Evolutionary conservation across 2,329 filamentous ascomycete species (phyloP).

Genomic region (Hirsutella rhossiliensis): DNA sequence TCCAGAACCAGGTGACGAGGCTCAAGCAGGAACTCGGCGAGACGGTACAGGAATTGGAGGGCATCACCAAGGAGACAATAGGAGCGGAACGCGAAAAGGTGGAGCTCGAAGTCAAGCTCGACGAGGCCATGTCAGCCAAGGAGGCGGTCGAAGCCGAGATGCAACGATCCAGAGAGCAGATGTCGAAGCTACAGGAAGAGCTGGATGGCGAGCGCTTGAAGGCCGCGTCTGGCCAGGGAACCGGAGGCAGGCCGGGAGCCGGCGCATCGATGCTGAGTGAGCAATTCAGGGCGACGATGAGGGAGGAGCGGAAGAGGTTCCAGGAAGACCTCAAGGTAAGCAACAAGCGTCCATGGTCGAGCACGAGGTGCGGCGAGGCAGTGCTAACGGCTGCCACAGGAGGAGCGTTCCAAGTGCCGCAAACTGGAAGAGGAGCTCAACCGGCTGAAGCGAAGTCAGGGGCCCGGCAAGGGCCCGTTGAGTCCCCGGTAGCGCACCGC

Average conservation of each 20-base stretch:
- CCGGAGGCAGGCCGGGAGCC: slow-evolving; percentile 21
- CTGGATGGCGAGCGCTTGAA: slow-evolving; percentile 38
- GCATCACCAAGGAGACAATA: slow-evolving; percentile 40
- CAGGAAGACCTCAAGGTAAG: slow-evolving; percentile 40
- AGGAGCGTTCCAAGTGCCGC: slow-evolving; percentile 34
- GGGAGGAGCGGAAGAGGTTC: slow-evolving; percentile 44
- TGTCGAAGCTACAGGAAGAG: slow-evolving; percentile 34
- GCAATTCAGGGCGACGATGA: slow-evolving; percentile 43
- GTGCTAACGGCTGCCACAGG: slow-evolving; percentile 25
- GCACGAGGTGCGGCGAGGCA: neutral
- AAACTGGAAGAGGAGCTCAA: slow-evolving; percentile 39
- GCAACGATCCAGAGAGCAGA: slow-evolving; percentile 20
- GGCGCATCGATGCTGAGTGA: slow-evolving; percentile 42
- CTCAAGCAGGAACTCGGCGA: slow-evolving; percentile 38
- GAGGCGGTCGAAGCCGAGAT: slow-evolving; percentile 29
- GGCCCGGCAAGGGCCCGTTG: slow-evolving; percentile 28
- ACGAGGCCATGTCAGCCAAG: slow-evolving; percentile 15
- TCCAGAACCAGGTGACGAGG: slow-evolving; percentile 34
- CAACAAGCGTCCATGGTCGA: neutral
- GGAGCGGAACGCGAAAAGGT: slow-evolving; percentile 37
- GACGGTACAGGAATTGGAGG: slow-evolving; percentile 39
- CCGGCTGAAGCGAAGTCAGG: slow-evolving; percentile 28
- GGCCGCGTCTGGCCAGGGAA: slow-evolving; percentile 21
- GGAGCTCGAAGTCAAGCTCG: slow-evolving; percentile 26
- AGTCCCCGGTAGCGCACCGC: slow-evolving; percentile 20